Base-by-base conservation (phyloP, 768 basidiomycete genomes). In the Astraeus odoratus region DNA sequence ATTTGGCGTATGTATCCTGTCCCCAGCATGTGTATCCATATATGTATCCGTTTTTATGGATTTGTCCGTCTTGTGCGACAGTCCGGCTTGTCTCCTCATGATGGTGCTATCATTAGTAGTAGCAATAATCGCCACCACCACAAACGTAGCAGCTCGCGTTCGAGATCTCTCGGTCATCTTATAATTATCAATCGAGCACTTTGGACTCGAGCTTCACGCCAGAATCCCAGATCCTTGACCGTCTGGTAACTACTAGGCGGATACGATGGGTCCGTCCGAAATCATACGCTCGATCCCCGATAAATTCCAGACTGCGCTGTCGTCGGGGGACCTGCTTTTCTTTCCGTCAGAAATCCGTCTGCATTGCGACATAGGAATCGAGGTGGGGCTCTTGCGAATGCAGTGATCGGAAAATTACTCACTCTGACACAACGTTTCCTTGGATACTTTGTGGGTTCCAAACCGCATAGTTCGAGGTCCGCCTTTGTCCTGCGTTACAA, bases 401-500 rank as follows among this genome's bases (percentile, higher is more conserved):
- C 38, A 46, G 39, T 35, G 48, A 19, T 23, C 18, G 34, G 29
- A 51, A 15, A 44, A 27, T 43, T 42, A 20, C 54, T 26, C 26
- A 35, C 22, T 26, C 39, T 27, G 25, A 25, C 24, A n/a, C 15
- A n/a, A n/a, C 26, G 22, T 25, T 24, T 24, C n/a, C n/a, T n/a
- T n/a, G n/a, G n/a, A n/a, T n/a, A n/a, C n/a, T n/a, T n/a, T n/a
- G n/a, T n/a, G n/a, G n/a, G n/a, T n/a, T n/a, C 19, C 16, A 9
- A 35, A 35, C 19, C 16, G 34, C 35, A 9, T 56, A 96, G 94
- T 96, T 88, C 61, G 78, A 95, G 65, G 77, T 97, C 46, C 75
- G 86, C 49, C 65, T 88, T 31, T 96, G 92, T 54, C 86, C 90
- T 10, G 86, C 91, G 0, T 68, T 97, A 33, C 81, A 84, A 55